These are phyloP conservation scores for Trichoderma sp. DNA, from an alignment of 2,329 filamentous ascomycete genomes.

Conservation along the genomic window DNA sequence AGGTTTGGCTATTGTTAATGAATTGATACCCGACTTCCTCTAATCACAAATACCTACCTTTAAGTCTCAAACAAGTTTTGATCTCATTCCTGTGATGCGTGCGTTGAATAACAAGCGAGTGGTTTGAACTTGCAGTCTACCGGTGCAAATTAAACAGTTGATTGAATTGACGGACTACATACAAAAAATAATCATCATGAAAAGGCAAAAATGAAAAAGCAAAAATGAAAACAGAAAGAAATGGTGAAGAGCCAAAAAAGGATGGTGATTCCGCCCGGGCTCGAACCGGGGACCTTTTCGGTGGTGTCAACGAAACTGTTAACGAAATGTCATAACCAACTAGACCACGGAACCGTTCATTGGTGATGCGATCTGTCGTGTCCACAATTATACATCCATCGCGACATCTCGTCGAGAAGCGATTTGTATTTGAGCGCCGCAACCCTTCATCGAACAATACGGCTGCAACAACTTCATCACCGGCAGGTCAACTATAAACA, in stretches of 20 bases:
- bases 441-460: background rate
- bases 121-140: background rate
- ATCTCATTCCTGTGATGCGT: background rate
- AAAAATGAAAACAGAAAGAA: background rate
- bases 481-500: background rate
- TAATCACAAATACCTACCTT: slow-evolving; percentile 5
- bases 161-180: background rate
- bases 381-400: background rate
- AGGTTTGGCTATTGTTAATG: slow-evolving; percentile 21
- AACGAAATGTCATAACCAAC: slow-evolving; percentile 22
- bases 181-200: background rate
- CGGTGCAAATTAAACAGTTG: background rate
- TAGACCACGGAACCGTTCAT: slow-evolving; percentile 18
- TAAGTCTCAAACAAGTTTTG: background rate
- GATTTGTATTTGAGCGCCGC: too few relatives aligned
- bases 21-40: slow-evolving; percentile 21
- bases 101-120: background rate
- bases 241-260: background rate
- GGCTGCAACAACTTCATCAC: background rate
- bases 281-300: slow-evolving; percentile 22
- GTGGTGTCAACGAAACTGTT: slow-evolving; percentile 19
- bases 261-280: slow-evolving; percentile 19
- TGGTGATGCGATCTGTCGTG: background rate
- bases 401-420: background rate
- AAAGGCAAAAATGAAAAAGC: background rate